A percentile compares a stretch with the other conserved stretches of the same genome.
These are phyloP conservation scores for Berberis thunbergii DNA, from an alignment of 164 flowering plant genomes.

Conservation along the genomic window DNA sequence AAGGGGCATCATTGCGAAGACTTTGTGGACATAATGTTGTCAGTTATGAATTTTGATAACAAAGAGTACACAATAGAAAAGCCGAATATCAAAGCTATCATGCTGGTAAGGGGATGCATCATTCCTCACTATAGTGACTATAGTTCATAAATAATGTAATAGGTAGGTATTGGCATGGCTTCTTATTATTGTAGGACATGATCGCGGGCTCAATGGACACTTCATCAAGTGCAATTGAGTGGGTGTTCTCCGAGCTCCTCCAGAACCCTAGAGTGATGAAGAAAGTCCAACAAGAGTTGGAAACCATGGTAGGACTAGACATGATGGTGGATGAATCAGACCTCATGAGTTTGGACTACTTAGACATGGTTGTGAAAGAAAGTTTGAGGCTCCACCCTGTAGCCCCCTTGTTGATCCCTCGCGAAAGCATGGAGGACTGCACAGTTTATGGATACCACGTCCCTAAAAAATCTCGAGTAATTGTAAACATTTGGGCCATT, in stretches of 20 bases:
- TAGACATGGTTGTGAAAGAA: constrained; percentile 28
- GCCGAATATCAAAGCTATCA: constrained; percentile 34
- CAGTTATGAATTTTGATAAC: constrained; percentile 20
- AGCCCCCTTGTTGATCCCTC: constrained; percentile 23
- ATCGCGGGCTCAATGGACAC: constrained; percentile 14
- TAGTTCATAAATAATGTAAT: background rate
- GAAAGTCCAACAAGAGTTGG: constrained; percentile 16
- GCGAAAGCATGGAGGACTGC: constrained; percentile 15
- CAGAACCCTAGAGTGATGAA: constrained; percentile 14
- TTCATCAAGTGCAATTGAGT: constrained; percentile 12
- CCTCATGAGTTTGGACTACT: constrained; percentile 16
- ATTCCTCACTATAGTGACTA: background rate
- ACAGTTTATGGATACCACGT: constrained; percentile 18
- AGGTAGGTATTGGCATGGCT: background rate
- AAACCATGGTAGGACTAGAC: constrained; percentile 12
- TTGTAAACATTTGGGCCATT: constrained; percentile 21
- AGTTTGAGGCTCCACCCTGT: constrained; percentile 22
- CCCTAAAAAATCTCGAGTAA: constrained; percentile 15
- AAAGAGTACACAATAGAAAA: constrained; percentile 22
- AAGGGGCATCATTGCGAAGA: constrained; percentile 18
- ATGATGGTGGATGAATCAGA: constrained; percentile 18
- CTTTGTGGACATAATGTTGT: constrained; percentile 39
- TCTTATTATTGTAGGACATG: constrained; percentile 10
- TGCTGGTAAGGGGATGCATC: constrained; percentile 18
- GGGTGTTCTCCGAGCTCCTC: constrained; percentile 9